A percentile compares a stretch with the other conserved stretches of the same genome.
phyloP scores from a whole-genome alignment of 331 rosid species.

The Acacia pycnantha region DNA sequence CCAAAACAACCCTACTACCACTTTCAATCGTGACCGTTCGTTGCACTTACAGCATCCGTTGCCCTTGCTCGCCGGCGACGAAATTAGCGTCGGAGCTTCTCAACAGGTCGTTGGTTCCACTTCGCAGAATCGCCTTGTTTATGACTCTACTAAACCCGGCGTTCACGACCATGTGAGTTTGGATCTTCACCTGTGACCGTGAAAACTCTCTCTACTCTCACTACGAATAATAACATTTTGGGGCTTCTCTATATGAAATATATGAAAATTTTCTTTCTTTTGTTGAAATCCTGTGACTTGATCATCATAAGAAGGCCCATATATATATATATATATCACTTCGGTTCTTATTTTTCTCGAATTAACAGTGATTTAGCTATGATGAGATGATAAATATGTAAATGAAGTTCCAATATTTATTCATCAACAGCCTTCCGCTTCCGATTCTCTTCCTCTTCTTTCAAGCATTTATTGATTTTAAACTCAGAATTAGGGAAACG shows the following conservation, averaged over 20 bases:
- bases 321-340: neutral
- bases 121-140: slow-evolving; percentile 44
- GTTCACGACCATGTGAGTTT: slow-evolving; percentile 75
- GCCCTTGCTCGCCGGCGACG: slow-evolving; percentile 54
- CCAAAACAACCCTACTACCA: slow-evolving; percentile 43
- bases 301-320: neutral
- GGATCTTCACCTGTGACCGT: slow-evolving; percentile 80
- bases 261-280: neutral
- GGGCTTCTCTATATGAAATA: neutral
- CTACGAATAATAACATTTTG: neutral
- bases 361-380: neutral
- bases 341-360: neutral
- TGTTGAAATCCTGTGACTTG: neutral
- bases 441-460: neutral
- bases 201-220: neutral
- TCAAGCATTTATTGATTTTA: neutral
- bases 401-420: neutral
- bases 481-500: neutral
- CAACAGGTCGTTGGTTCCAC: slow-evolving; percentile 27
- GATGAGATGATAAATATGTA: neutral
- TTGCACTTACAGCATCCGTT: slow-evolving; percentile 27
- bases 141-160: slow-evolving; percentile 42
- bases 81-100: slow-evolving; percentile 32
- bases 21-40: slow-evolving; percentile 41
- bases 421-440: neutral